Conservation (phyloP, 164 flowering plant genomes). For the Magnolia changhungtana region DNA sequence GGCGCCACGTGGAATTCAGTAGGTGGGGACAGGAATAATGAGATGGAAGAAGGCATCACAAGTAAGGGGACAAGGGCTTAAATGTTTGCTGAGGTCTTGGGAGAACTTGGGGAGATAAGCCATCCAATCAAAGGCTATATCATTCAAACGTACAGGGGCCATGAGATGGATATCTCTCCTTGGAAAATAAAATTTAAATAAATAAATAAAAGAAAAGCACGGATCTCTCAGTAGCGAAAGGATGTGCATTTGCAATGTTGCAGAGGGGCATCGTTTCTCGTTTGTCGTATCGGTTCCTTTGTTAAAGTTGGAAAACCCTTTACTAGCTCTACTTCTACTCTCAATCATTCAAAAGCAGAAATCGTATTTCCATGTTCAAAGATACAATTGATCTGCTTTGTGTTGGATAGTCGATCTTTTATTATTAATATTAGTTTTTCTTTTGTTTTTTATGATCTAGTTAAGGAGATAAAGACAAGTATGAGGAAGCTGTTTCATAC, state of each 20-base stretch:
- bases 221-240: background rate
- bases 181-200: background rate
- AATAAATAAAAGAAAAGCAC: background rate
- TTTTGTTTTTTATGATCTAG: background rate
- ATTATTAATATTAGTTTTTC: background rate
- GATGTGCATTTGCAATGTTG: background rate
- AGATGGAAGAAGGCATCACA: background rate
- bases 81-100: background rate
- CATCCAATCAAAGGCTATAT: slow-evolving; percentile 6
- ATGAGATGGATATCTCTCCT: background rate
- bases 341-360: slow-evolving; percentile 10
- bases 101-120: background rate
- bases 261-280: background rate
- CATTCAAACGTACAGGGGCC: background rate
- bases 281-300: slow-evolving; percentile 3
- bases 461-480: background rate
- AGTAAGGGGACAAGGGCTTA: background rate
- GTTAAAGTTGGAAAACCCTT: slow-evolving; percentile 2
- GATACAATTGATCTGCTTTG: background rate
- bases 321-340: background rate
- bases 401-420: background rate
- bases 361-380: background rate
- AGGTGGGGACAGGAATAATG: background rate
- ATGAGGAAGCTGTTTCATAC: background rate
- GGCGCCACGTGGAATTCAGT: background rate